Evolutionary conservation across 1,284 basidiomycete genomes (phyloP).

Genomic region (Erythrobasidium hasegawianum): DNA sequence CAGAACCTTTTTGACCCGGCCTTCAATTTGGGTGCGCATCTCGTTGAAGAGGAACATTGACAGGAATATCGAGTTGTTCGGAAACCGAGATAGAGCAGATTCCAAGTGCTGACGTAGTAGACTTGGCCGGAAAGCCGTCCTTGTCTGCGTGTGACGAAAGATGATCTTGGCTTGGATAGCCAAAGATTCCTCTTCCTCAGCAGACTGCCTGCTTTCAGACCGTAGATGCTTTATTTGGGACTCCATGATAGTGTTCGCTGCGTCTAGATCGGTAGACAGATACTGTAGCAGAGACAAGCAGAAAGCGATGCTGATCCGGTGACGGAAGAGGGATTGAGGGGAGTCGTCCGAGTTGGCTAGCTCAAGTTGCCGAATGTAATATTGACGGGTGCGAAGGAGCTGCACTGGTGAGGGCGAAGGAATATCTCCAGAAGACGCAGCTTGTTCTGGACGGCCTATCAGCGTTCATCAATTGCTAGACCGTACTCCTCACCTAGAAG

Average conservation of each 20-base stretch:
- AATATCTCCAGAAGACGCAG: constrained; percentile 48
- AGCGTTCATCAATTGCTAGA: too few relatives aligned
- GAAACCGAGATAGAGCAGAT: constrained; percentile 59
- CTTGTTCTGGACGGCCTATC: neutral
- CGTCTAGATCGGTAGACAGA: constrained; percentile 47
- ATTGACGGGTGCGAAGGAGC: constrained; percentile 3
- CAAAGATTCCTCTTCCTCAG: constrained; percentile 59
- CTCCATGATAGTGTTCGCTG: constrained; percentile 57
- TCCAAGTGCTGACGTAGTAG: constrained; percentile 61
- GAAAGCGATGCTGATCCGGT: constrained; percentile 42
- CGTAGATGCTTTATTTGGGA: constrained; percentile 41
- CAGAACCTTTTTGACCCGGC: constrained; percentile 64
- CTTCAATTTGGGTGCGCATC: constrained; percentile 51
- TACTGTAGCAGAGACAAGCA: constrained; percentile 42
- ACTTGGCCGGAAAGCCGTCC: constrained; percentile 60
- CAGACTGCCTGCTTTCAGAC: constrained; percentile 35
- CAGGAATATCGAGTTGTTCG: constrained; percentile 69
- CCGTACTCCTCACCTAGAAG: constrained; percentile 64
- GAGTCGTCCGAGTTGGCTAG: constrained; percentile 20
- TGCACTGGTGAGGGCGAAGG: constrained; percentile 46
- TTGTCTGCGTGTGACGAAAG: constrained; percentile 59
- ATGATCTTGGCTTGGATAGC: constrained; percentile 60
- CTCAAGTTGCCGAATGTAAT: constrained; percentile 9
- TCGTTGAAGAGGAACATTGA: constrained; percentile 69
- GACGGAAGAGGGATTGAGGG: constrained; percentile 39